These are phyloP conservation scores for Fusarium anguioides DNA, from an alignment of 2,329 filamentous ascomycete species.

Conservation along the genomic window DNA sequence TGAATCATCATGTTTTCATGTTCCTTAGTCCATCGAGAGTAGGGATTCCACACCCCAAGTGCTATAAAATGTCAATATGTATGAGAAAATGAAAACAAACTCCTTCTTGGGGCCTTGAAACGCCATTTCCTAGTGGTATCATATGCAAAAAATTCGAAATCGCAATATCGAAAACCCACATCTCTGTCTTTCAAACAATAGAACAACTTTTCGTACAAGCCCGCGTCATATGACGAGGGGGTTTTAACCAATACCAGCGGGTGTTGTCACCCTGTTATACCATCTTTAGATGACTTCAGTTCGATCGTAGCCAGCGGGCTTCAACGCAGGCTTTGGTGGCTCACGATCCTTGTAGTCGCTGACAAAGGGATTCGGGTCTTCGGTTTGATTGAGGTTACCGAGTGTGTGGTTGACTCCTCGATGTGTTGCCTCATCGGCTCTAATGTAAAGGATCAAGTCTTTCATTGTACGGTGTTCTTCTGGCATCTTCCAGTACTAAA, in stretches of 20 bases:
- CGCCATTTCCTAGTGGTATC: slow-evolving; percentile 27
- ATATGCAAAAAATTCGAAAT: background rate
- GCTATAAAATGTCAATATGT: background rate
- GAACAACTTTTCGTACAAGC: slow-evolving; percentile 5
- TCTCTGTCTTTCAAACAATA: background rate
- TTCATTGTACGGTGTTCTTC: slow-evolving; percentile 84
- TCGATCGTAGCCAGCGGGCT: slow-evolving; percentile 83
- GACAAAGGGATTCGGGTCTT: slow-evolving; percentile 93
- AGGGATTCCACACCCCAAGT: slow-evolving; percentile 14
- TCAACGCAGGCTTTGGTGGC: slow-evolving; percentile 72
- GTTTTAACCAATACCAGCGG: background rate
- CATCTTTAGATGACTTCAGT: slow-evolving; percentile 74
- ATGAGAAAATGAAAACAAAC: background rate
- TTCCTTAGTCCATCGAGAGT: slow-evolving; percentile 16
- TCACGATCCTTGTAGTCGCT: slow-evolving; percentile 79
- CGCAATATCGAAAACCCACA: background rate
- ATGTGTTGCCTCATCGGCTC: slow-evolving; percentile 89
- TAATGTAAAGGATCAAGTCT: slow-evolving; percentile 87
- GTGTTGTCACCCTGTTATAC: background rate
- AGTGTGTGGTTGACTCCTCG: slow-evolving; percentile 97
- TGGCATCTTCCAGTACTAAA: slow-evolving; percentile 90
- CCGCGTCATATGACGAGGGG: background rate
- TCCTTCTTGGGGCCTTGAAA: slow-evolving; percentile 1
- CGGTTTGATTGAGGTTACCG: slow-evolving; percentile 83
- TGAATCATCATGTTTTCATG: background rate